These are phyloP conservation scores for Cladosporium sp. DNA, from an alignment of 2,329 filamentous ascomycete species.

Conservation along the genomic window DNA sequence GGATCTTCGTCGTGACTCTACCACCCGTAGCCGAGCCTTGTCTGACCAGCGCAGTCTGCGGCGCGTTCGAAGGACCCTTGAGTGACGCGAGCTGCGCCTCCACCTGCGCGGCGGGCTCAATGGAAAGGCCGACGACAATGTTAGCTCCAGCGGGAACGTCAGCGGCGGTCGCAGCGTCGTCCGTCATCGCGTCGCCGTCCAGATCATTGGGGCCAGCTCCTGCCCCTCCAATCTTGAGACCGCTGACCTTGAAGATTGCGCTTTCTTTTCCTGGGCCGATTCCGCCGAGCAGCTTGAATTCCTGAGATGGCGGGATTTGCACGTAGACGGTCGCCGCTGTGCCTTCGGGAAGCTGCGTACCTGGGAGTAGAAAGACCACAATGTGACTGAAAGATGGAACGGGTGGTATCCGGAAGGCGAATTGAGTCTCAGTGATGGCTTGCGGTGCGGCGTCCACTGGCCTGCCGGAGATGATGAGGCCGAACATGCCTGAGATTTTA, in stretches of 20 bases:
- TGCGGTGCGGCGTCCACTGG: slow-evolving; percentile 54
- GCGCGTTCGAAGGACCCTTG: slow-evolving; percentile 30
- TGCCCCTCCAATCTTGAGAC: slow-evolving; percentile 29
- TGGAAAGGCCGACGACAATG: slow-evolving; percentile 73
- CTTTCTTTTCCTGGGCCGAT: slow-evolving; percentile 87
- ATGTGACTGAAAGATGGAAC: slow-evolving; percentile 62
- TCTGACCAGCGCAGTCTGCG: slow-evolving; percentile 32
- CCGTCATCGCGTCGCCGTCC: slow-evolving; percentile 45
- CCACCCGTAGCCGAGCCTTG: slow-evolving; percentile 15
- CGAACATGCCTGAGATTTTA: slow-evolving; percentile 45
- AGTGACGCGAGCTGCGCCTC: slow-evolving; percentile 61
- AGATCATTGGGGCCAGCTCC: slow-evolving; percentile 33
- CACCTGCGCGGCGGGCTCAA: slow-evolving; percentile 72
- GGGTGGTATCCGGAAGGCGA: slow-evolving; percentile 59
- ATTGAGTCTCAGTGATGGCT: slow-evolving; percentile 53
- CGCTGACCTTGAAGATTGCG: slow-evolving; percentile 75
- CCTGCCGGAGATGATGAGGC: slow-evolving; percentile 54
- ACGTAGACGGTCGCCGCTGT: slow-evolving; percentile 89
- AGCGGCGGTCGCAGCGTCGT: slow-evolving; percentile 27
- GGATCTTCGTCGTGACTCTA: slow-evolving; percentile 60
- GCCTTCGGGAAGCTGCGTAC: slow-evolving; percentile 62
- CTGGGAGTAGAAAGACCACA: slow-evolving; percentile 82
- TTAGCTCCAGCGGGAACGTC: slow-evolving; percentile 30
- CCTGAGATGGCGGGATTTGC: slow-evolving; percentile 54
- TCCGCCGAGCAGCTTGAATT: slow-evolving; percentile 81